Conservation (phyloP, 2,329 filamentous ascomycete species). For the Harringtonia lauricola region DNA sequence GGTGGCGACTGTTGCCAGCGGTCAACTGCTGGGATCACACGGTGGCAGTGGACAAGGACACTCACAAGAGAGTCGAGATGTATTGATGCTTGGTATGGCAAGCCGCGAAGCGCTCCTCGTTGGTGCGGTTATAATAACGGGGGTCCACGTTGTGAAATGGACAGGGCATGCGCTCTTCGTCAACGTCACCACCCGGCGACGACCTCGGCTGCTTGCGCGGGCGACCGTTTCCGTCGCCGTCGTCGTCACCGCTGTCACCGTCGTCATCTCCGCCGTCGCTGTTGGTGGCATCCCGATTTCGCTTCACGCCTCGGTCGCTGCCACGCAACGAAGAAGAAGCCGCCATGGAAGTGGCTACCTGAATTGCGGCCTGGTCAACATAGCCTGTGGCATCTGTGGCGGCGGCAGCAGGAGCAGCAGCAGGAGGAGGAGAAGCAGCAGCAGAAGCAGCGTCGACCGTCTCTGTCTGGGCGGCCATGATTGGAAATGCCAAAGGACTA, state of each 20-base stretch:
- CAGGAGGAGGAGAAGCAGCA: too few relatives aligned
- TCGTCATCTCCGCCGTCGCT: neutral
- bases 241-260: neutral
- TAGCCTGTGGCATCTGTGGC: too few relatives aligned
- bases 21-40: too few relatives aligned
- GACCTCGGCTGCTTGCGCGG: constrained; percentile 1
- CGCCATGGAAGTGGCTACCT: too few relatives aligned
- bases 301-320: neutral
- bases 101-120: constrained; percentile 17
- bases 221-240: neutral
- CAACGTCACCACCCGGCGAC: constrained; percentile 8
- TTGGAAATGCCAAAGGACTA: too few relatives aligned
- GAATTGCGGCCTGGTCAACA: too few relatives aligned
- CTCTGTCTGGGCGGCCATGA: too few relatives aligned
- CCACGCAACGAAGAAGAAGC: too few relatives aligned
- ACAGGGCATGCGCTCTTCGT: constrained; percentile 17
- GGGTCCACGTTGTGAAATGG: constrained; percentile 12
- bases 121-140: constrained; percentile 13
- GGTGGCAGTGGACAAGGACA: too few relatives aligned
- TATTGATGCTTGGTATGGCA: constrained; percentile 21
- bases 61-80: constrained; percentile 24
- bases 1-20: constrained; percentile 21
- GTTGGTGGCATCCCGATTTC: neutral
- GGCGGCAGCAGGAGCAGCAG: too few relatives aligned
- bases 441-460: too few relatives aligned